Conservation (phyloP, 495 filamentous ascomycete species). For the Talaromyces adpressus region DNA sequence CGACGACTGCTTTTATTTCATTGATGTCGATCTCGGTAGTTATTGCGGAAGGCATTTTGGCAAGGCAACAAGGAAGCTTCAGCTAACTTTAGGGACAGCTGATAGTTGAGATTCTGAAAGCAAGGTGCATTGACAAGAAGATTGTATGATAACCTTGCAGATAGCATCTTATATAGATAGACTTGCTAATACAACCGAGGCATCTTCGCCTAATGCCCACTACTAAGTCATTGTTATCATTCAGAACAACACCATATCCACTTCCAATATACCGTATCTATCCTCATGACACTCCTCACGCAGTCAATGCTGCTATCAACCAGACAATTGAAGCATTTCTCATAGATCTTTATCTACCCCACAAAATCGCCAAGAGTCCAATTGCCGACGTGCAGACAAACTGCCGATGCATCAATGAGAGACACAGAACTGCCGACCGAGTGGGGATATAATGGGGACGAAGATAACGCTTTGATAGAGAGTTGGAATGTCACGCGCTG, state of each 20-base stretch:
- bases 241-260: not conserved
- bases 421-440: not conserved
- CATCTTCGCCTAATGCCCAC: not conserved
- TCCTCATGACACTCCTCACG: not conserved
- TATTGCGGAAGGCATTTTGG: conserved; percentile 16
- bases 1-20: conserved; percentile 22
- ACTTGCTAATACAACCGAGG: conserved; percentile 10
- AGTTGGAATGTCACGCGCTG: not conserved
- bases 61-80: not conserved
- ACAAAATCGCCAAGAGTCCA: conserved; percentile 1
- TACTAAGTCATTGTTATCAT: not conserved
- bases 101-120: not conserved
- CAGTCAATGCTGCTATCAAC: not conserved
- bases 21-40: conserved; percentile 9
- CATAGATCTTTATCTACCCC: not conserved
- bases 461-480: not conserved
- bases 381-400: conserved; percentile 7
- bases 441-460: not conserved
- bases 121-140: not conserved
- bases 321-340: not conserved
- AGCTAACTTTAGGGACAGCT: not conserved
- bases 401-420: not conserved
- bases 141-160: not conserved
- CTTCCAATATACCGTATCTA: not conserved
- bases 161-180: not conserved